Base-by-base conservation (phyloP, 345 rosid species). In the Raphanus sativus region DNA sequence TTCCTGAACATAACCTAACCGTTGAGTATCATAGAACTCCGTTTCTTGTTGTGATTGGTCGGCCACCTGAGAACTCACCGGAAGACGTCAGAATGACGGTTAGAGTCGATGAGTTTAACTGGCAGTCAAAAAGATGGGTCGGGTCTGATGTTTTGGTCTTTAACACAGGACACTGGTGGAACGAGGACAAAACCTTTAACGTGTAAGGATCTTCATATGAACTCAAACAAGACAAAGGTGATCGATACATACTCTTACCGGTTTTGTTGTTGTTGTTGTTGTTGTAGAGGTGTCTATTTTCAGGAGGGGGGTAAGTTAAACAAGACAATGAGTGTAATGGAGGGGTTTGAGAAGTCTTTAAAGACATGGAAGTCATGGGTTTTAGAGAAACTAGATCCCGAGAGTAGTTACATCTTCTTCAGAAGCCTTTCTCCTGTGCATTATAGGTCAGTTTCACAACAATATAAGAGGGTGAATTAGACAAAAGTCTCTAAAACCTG, bases 91-190 rank as follows among this genome's bases (percentile, higher is more conserved):
- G 59, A 30, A 54, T 60, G 60, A 84, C 92, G 2, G 17, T 95
- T 58, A 84, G 86, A 81, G 87, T 92, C 5, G 96, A 92, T 13
- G 74, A 82, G 75, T 66, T 95, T 63, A 88, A 89, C 79, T 87
- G 96, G 92, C 85, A 79, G 74, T 84, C 96, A 1, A 63, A 25
- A 34, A 84, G 73, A 26, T 91, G 97, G 96, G 79, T 56, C 0
- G 94, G 86, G 6, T 96, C 96, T 2, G 83, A 92, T 67, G 85
- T 95, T 60, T 38, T 95, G 1, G 82, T 95, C 69, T 87, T 91
- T 84, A 92, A 88, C 55, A 84, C 87, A 9, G 93, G 94, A 4
- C 96, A 91, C n/a, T 92, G 96, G 97, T 95, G 97, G 98, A 92
- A 85, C 29, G 81, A 83, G 40, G 86, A 86, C 62, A 95, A 92